Conservation (phyloP, 192 early-diverging fungal species). For the Cetraspora pellucida region DNA sequence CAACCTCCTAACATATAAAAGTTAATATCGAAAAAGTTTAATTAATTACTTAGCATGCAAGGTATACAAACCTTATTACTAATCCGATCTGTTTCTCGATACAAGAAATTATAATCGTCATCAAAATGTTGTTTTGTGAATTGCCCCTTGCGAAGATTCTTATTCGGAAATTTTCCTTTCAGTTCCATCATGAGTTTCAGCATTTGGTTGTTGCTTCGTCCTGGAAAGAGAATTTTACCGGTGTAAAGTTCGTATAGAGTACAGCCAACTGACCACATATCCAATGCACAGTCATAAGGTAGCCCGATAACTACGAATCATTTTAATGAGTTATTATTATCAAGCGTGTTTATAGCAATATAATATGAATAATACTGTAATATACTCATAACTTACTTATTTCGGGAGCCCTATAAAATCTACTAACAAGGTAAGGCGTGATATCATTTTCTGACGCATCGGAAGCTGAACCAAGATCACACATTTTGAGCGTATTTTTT, state of each 20-base stretch:
- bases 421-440: conserved; percentile 92
- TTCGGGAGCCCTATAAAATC: conserved; percentile 97
- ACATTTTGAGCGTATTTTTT: conserved; percentile 83
- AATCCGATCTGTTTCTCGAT: conserved; percentile 62
- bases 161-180: conserved; percentile 85
- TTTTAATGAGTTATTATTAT: background rate
- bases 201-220: conserved; percentile 96
- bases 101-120: conserved; percentile 68
- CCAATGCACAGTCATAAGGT: conserved; percentile 83
- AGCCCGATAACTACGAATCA: conserved; percentile 73
- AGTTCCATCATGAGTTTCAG: conserved; percentile 89
- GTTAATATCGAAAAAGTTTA: background rate
- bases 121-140: conserved; percentile 90
- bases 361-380: background rate
- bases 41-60: background rate
- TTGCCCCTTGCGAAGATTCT: conserved; percentile 81
- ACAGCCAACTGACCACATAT: conserved; percentile 95
- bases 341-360: background rate
- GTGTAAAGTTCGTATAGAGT: conserved; percentile 96
- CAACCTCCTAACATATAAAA: conserved; percentile 54
- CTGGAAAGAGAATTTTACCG: conserved; percentile 93
- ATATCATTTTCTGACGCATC: conserved; percentile 89
- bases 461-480: conserved; percentile 92
- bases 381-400: conserved; percentile 75
- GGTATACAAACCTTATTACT: conserved; percentile 52